phyloP scores from a whole-genome alignment of 1,284 basidiomycete species.

The Prillingera fragicola region DNA sequence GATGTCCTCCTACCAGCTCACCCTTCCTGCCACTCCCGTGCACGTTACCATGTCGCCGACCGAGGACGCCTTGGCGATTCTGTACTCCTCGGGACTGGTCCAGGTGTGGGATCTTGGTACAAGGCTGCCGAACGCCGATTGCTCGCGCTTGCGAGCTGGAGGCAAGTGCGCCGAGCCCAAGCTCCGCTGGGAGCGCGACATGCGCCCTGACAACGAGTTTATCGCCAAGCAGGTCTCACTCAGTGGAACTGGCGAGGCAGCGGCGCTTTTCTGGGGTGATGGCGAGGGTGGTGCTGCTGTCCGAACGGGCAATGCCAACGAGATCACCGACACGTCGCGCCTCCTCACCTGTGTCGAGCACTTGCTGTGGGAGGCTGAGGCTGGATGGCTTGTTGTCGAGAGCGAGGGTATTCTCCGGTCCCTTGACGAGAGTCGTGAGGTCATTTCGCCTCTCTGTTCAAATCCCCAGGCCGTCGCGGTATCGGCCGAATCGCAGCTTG shows the following conservation, averaged over 20 bases:
- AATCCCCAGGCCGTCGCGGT: constrained; percentile 22
- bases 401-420: constrained; percentile 21
- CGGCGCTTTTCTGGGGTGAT: constrained; percentile 23
- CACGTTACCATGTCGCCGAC: constrained; percentile 61
- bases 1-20: constrained; percentile 73
- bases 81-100: constrained; percentile 55
- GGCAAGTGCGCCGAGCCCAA: constrained; percentile 58
- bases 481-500: constrained; percentile 45
- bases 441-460: constrained; percentile 22
- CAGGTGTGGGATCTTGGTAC: constrained; percentile 68
- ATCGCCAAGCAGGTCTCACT: constrained; percentile 34
- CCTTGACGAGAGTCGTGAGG: constrained; percentile 4
- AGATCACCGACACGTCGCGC: not conserved
- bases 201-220: constrained; percentile 13
- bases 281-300: constrained; percentile 4
- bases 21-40: constrained; percentile 55
- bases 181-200: constrained; percentile 51
- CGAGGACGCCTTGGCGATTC: constrained; percentile 59
- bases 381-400: constrained; percentile 29
- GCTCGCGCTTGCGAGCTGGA: constrained; percentile 51
- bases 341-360: constrained; percentile 20
- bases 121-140: constrained; percentile 50
- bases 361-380: constrained; percentile 26
- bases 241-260: constrained; percentile 26
- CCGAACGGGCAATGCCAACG: constrained; percentile 9